Conservation (phyloP, 1,139 yeast species). For the Geotrichum klebahnii region DNA sequence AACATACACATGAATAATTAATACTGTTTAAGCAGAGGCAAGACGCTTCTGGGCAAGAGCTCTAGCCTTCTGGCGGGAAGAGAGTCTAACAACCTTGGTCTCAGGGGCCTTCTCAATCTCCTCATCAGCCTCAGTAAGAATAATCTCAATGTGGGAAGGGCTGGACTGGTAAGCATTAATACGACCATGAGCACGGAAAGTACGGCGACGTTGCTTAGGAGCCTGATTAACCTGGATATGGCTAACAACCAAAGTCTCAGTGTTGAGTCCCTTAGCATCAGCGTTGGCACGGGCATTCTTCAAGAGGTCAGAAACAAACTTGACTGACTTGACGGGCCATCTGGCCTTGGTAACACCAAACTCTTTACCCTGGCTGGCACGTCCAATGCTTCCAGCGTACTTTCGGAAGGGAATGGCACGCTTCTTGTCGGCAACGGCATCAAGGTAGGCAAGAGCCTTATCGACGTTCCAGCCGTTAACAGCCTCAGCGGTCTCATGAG, state of each 20-base stretch:
- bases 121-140: constrained; percentile 93
- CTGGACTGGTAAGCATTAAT: constrained; percentile 97
- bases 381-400: constrained; percentile 93
- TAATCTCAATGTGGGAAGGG: constrained; percentile 98
- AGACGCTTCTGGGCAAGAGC: constrained; percentile 77
- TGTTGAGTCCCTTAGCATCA: constrained; percentile 97
- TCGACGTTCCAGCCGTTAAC: constrained; percentile 95
- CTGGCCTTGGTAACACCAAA: constrained; percentile 99
- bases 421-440: constrained; percentile 94
- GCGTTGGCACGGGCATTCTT: constrained; percentile 99
- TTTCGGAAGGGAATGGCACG: constrained; percentile 99
- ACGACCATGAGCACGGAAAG: constrained; percentile 99
- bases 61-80: constrained; percentile 92
- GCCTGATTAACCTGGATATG: constrained; percentile 99
- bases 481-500: constrained; percentile 99
- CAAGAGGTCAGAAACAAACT: constrained; percentile 89
- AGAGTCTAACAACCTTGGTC: constrained; percentile 58
- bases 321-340: constrained; percentile 99
- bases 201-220: constrained; percentile 99
- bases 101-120: constrained; percentile 91
- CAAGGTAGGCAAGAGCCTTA: constrained; percentile 94
- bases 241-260: constrained; percentile 85
- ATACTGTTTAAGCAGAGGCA: constrained; percentile 32
- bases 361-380: constrained; percentile 99
- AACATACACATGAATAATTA: constrained; percentile 5